Percentiles rank a stretch among this genome's conserved stretches.
phyloP scores from a whole-genome alignment of 495 filamentous ascomycete species.

The Clohesyomyces aquaticus region DNA sequence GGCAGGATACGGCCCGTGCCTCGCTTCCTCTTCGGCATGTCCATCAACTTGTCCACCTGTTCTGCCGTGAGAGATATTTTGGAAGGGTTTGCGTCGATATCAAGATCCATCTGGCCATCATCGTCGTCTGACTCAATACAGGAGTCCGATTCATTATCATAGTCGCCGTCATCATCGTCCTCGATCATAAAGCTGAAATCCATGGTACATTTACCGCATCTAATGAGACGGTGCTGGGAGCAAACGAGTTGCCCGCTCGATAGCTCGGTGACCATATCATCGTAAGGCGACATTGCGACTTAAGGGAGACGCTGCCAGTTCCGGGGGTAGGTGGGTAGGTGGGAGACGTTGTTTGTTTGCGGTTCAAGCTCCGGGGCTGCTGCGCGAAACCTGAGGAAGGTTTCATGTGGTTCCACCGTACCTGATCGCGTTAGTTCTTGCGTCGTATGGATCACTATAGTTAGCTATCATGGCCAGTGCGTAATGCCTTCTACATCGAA shows the following conservation, averaged over 20 bases:
- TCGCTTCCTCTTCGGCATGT: conserved; percentile 4
- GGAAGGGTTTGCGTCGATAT: not conserved
- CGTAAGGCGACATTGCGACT: no score
- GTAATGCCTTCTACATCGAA: no score
- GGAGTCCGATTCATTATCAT: not conserved
- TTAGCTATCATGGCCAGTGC: no score
- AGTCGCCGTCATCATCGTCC: not conserved
- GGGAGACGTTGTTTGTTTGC: no score
- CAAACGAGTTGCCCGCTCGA: not conserved
- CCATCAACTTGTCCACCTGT: not conserved
- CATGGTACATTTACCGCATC: not conserved
- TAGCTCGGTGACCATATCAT: not conserved
- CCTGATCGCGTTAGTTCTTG: no score
- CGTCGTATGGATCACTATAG: no score
- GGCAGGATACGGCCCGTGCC: conserved; percentile 12
- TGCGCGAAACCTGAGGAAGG: no score
- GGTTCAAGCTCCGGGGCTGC: no score
- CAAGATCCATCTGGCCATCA: not conserved
- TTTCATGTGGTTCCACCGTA: no score
- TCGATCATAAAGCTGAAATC: not conserved
- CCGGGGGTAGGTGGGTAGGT: no score
- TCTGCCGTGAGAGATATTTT: not conserved
- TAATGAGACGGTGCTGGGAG: not conserved
- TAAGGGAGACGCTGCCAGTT: no score
- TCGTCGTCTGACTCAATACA: not conserved